Base-by-base conservation (phyloP, 2,329 filamentous ascomycete genomes). In the Ceratocystis cacaofunesta region DNA sequence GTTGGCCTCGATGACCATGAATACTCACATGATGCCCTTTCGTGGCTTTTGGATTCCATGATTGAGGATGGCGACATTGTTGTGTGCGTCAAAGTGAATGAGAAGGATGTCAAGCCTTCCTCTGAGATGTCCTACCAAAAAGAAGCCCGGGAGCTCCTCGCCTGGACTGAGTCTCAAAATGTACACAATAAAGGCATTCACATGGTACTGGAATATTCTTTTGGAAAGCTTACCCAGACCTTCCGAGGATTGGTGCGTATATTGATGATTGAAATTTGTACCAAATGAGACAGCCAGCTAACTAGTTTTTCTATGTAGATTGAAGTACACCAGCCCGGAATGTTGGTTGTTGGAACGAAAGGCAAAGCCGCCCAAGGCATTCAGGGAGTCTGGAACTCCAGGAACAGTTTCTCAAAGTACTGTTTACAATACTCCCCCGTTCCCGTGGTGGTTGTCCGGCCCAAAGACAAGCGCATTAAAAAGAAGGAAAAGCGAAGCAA, bases 11-110 rank as follows among this genome's bases (percentile, higher is more conserved):
- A 96, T 75, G 89, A 92, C 71, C 91, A 96, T 70, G 84, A 90
- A 67, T 96, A 96, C 75, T 95, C 90, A 5, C 89, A 95, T 68
- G 94, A 92, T 75, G 92, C 92, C 17, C 79, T 96, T 19, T 89
- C 95, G 74, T 96, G 91, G 91, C 80, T 96, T 62, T 83, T 96
- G 48, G 90, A 95, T 71, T 90, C 95, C 75, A 80, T 96, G 65
- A 90, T 96, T 50, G 91, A 96, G 71, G 92, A 96, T 71, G 91
- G 92, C 19, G 92, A 96, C 72, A 90, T 96, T 75, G 87, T 96
- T 66, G 88, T 96, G 7, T 96, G 92, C 75, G 82, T 96, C 61
- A 83, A 90, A 63, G 92, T 95, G 1, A 83, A 95, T 55, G 91
- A 96, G 72, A 92, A 89, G 72, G 89, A 92, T 69, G 82, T 85